These are phyloP conservation scores for Aspergillus awamori DNA, from an alignment of 2,329 filamentous ascomycete genomes.

Conservation along the genomic window DNA sequence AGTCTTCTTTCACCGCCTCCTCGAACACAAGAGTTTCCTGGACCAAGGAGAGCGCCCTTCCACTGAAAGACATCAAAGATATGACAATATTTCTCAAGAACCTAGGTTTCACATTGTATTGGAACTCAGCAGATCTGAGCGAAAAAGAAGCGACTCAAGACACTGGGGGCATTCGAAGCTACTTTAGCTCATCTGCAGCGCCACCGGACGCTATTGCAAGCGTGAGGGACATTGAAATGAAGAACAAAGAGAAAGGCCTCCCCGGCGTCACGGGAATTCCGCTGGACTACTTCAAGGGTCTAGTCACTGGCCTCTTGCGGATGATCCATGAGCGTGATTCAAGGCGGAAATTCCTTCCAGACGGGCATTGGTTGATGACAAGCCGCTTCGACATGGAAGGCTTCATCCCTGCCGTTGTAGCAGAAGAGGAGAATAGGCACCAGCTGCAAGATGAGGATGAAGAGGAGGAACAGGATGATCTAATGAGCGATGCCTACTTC, in stretches of 20 bases:
- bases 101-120: slow-evolving; percentile 84
- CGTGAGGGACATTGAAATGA: slow-evolving; percentile 40
- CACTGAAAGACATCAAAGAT: slow-evolving; percentile 69
- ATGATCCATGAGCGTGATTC: slow-evolving; percentile 95
- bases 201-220: slow-evolving; percentile 27
- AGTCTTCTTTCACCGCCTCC: slow-evolving; percentile 49
- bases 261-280: slow-evolving; percentile 71
- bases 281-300: slow-evolving; percentile 74
- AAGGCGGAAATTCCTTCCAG: slow-evolving; percentile 76
- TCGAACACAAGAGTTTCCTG: slow-evolving; percentile 58
- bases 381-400: slow-evolving; percentile 82
- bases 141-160: slow-evolving; percentile 44
- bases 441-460: slow-evolving; percentile 67
- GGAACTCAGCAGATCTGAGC: slow-evolving; percentile 70
- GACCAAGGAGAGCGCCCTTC: slow-evolving; percentile 67
- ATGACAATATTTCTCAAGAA: slow-evolving; percentile 88
- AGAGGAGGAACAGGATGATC: slow-evolving; percentile 56
- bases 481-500: slow-evolving; percentile 41
- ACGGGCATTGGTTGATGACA: slow-evolving; percentile 94
- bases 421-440: slow-evolving; percentile 79
- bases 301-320: slow-evolving; percentile 77
- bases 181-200: slow-evolving; percentile 42
- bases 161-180: slow-evolving; percentile 50
- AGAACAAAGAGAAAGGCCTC: slow-evolving; percentile 52
- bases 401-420: slow-evolving; percentile 83